Evolutionary conservation across 257 asterid species (phyloP).

Genomic region (Forsythia suspensa): DNA sequence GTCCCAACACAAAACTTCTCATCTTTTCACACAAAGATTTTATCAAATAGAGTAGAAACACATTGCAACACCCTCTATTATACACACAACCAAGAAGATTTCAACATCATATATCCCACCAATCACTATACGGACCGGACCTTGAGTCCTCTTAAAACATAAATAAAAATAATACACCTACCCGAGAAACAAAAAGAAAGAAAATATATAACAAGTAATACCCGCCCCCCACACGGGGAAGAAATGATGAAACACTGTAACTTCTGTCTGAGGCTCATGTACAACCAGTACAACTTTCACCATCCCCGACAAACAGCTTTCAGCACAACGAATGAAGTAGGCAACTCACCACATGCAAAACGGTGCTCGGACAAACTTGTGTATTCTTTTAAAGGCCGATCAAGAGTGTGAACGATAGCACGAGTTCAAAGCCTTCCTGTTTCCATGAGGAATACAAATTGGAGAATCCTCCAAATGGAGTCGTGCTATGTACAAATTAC

Average conservation of each 20-base stretch:
- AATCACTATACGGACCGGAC: slow-evolving; percentile 29
- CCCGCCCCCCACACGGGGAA: slow-evolving; percentile 36
- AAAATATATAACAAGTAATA: slow-evolving; percentile 26
- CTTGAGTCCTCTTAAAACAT: slow-evolving; percentile 29
- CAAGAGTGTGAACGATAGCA: slow-evolving; percentile 12
- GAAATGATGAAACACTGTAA: slow-evolving; percentile 29
- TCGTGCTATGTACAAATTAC: slow-evolving; percentile 71
- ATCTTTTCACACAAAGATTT: slow-evolving; percentile 37
- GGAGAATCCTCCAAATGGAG: slow-evolving; percentile 32
- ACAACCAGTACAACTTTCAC: slow-evolving; percentile 39
- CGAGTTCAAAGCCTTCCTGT: slow-evolving; percentile 21
- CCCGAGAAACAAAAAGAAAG: slow-evolving; percentile 17
- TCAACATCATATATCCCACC: slow-evolving; percentile 38
- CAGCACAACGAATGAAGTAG: slow-evolving; percentile 18
- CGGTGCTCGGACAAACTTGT: background rate
- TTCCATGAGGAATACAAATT: slow-evolving; percentile 22
- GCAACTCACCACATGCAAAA: background rate
- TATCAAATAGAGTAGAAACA: slow-evolving; percentile 36
- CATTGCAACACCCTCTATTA: slow-evolving; percentile 45
- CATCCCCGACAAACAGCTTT: slow-evolving; percentile 28
- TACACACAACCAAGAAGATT: slow-evolving; percentile 38
- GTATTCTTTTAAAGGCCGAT: slow-evolving; percentile 22
- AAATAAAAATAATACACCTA: slow-evolving; percentile 55
- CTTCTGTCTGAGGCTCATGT: slow-evolving; percentile 51
- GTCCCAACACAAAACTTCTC: slow-evolving; percentile 23